Conservation (phyloP, 176 grass and related monocot genomes). For the Themeda triandra region DNA sequence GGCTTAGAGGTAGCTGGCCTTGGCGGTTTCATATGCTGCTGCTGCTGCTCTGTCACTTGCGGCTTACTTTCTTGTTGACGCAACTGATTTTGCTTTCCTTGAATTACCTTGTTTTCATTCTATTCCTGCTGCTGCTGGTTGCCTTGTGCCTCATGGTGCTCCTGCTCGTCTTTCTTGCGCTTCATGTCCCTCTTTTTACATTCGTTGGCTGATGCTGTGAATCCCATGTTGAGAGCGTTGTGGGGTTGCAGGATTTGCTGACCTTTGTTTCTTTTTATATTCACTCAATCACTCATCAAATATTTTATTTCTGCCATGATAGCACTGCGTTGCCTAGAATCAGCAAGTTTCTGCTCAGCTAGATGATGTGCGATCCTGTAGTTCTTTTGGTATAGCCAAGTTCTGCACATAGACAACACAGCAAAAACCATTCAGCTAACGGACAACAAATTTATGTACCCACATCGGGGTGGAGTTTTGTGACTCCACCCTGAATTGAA, state of each 20-base stretch:
- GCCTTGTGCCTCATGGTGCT: neutral
- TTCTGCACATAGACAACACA: conserved; percentile 15
- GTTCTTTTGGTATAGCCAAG: conserved; percentile 2
- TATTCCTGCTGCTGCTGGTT: neutral
- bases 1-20: neutral
- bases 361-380: conserved; percentile 10
- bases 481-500: neutral
- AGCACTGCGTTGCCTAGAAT: conserved; percentile 10
- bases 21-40: conserved; percentile 6
- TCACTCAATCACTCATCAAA: conserved; percentile 15
- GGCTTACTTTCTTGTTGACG: neutral
- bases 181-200: conserved; percentile 12
- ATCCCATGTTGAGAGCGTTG: neutral
- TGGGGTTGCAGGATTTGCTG: neutral
- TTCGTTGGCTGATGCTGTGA: neutral
- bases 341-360: conserved; percentile 22
- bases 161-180: conserved; percentile 30
- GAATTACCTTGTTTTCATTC: neutral
- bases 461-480: neutral
- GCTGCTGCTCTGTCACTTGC: neutral
- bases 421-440: conserved; percentile 7
- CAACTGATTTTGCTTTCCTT: neutral
- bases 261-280: conserved; percentile 13
- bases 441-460: neutral
- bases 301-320: conserved; percentile 27